Conservation (phyloP, 2,329 filamentous ascomycete genomes). For the Epichloe baconii region DNA sequence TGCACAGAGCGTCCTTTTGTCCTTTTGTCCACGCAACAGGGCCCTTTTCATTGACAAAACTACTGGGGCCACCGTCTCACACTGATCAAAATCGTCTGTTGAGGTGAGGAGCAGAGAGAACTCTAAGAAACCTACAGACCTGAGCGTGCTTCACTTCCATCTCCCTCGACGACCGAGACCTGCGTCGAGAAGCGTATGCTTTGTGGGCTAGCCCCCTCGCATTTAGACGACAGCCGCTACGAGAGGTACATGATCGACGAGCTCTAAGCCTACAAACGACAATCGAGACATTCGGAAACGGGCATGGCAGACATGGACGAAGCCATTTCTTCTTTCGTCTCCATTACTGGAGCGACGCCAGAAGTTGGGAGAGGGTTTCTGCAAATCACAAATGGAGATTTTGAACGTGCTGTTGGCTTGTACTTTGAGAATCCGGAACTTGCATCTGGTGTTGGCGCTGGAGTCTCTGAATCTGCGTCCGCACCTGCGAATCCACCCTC, state of each 20-base stretch:
- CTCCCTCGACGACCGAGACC: background rate
- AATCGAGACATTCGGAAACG: background rate
- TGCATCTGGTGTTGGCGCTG: conserved; percentile 22
- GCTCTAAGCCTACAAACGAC: background rate
- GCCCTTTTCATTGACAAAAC: background rate
- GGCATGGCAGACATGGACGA: conserved; percentile 44
- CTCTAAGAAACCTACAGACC: background rate
- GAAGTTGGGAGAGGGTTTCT: conserved; percentile 73
- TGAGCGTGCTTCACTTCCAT: background rate
- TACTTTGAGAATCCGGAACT: conserved; percentile 83
- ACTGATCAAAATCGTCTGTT: background rate
- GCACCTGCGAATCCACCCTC: conserved; percentile 12
- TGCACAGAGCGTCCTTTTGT: background rate
- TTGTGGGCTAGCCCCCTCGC: too few species aligned
- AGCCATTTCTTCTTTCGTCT: conserved; percentile 63
- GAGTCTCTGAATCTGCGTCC: conserved; percentile 11
- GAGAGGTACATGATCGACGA: background rate
- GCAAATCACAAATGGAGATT: conserved; percentile 68
- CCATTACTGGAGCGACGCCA: conserved; percentile 64
- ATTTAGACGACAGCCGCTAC: background rate
- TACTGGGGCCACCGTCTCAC: background rate
- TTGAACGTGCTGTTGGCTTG: conserved; percentile 76
- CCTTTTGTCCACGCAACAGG: background rate
- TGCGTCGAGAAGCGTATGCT: background rate
- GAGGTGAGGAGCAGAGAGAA: background rate